A percentile compares a stretch with the other conserved stretches of the same genome.
phyloP scores from a whole-genome alignment of 2,329 filamentous ascomycete genomes.

The Exophiala oligosperma region DNA sequence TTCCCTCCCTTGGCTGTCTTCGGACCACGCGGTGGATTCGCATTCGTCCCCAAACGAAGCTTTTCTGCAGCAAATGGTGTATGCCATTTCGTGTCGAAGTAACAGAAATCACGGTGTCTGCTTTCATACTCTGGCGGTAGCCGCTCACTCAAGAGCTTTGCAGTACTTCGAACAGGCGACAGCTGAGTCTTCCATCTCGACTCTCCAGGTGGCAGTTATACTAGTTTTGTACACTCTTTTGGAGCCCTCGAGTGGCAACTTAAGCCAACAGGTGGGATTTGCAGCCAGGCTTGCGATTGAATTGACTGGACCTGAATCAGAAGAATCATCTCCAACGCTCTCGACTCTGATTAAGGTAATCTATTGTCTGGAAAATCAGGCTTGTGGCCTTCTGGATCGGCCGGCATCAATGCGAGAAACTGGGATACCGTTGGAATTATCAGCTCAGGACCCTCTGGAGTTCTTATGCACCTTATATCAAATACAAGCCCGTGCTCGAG shows the following conservation, averaged over 20 bases:
- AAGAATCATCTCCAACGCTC: neutral
- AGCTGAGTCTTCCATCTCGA: conserved; percentile 1
- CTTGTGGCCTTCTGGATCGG: neutral
- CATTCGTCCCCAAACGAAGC: neutral
- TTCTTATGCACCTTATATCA: too few species aligned
- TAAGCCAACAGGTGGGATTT: conserved; percentile 1
- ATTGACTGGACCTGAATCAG: neutral
- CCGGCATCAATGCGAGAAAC: neutral
- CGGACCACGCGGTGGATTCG: neutral
- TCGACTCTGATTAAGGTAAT: neutral
- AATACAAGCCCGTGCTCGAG: too few species aligned
- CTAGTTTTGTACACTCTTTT: conserved; percentile 1
- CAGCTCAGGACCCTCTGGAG: too few species aligned
- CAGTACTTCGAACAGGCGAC: neutral
- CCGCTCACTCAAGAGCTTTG: neutral
- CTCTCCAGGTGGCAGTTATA: conserved; percentile 1
- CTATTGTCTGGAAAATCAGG: conserved; percentile 2
- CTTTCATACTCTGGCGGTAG: neutral
- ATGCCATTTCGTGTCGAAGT: conserved; percentile 1
- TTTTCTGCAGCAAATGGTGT: neutral
- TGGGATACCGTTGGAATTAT: neutral
- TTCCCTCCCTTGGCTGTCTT: neutral
- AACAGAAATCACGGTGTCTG: neutral
- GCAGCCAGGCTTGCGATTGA: neutral
- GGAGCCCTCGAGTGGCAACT: neutral